A percentile compares a stretch with the other conserved stretches of the same genome.
These are phyloP conservation scores for Dipodascus albidus DNA, from an alignment of 805 yeast genomes.

Conservation along the genomic window DNA sequence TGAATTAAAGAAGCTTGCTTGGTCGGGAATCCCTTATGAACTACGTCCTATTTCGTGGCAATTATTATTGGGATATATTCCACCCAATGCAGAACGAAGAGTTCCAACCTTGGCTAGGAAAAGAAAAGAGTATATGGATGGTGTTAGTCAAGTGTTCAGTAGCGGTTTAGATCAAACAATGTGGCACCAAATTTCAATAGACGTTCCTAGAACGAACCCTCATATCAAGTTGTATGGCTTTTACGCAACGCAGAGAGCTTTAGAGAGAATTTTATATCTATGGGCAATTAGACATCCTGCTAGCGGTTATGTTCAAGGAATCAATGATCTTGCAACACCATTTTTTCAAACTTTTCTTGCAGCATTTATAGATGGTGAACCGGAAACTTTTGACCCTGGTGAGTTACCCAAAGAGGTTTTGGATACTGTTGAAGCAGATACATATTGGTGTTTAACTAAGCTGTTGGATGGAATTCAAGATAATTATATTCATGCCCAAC, in stretches of 20 bases:
- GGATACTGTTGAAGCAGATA: constrained; percentile 79
- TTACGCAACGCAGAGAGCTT: constrained; percentile 60
- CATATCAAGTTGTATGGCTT: constrained; percentile 59
- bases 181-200: constrained; percentile 94
- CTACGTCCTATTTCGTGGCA: constrained; percentile 85
- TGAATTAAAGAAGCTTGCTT: constrained; percentile 66
- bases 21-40: constrained; percentile 88
- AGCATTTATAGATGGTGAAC: constrained; percentile 43
- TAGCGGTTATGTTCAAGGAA: constrained; percentile 95
- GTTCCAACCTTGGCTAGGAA: constrained; percentile 59
- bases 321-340: constrained; percentile 88
- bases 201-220: constrained; percentile 90
- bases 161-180: constrained; percentile 60
- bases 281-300: constrained; percentile 99
- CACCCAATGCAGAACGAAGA: constrained; percentile 73
- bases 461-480: constrained; percentile 91
- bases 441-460: constrained; percentile 93
- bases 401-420: constrained; percentile 47
- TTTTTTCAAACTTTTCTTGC: constrained; percentile 77
- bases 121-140: constrained; percentile 74
- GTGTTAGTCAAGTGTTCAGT: constrained; percentile 53
- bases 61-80: constrained; percentile 76
- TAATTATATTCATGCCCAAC: constrained; percentile 95
- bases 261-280: constrained; percentile 71
- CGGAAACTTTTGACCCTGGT: constrained; percentile 53